Base-by-base conservation (phyloP, 352 stramenopile genomes). In the Pythium rhizo-oryzae region DNA sequence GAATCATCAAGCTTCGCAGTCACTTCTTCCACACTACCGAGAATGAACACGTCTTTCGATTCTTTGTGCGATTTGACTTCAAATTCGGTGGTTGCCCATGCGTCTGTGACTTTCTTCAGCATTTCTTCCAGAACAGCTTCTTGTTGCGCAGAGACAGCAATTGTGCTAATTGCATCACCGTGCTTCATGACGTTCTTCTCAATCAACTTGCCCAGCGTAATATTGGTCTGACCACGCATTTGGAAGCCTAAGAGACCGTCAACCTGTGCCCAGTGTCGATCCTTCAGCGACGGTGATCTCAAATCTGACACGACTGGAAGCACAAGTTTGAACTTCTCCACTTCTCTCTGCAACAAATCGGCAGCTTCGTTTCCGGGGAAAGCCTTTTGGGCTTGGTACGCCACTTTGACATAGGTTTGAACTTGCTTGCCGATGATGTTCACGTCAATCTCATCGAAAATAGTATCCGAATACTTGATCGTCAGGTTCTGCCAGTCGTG, bases 21-120 rank as follows among this genome's bases (percentile, higher is more conserved):
- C 19, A 98, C 79, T 7, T 98, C 94, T n/a, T 94, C 91, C 1
- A 96, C 86, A 55, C 92, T 96, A 0, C 94, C 94, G 0, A 98
- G 75, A 13, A 98, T 90, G 56, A 97, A 98, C 8, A 97, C 74
- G 51, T 97, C 94, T 62, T 98, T 98, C 19, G 87, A 83, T 23
- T 98, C 94, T 64, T 98, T 98, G 76, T 98, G 98, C 4, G 69
- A 70, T 49, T 97, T 97, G 13, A 98, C 90, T 44, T 98, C 91
- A 51, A 98, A 97, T 70, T 98, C 91, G 6, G 85, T 93, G 7
- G 75, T 87, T 1, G 90, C 78, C 94, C 94, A 98, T 8, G 79
- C 85, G n/a, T 87, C 78, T 0, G 80, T 93, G n/a, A 98, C 91
- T 70, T 98, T 98, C 28, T 88, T 85, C 25, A 98, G 87, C 91